Conservation (phyloP, 2,329 filamentous ascomycete species). For the Penicillium sp. region DNA sequence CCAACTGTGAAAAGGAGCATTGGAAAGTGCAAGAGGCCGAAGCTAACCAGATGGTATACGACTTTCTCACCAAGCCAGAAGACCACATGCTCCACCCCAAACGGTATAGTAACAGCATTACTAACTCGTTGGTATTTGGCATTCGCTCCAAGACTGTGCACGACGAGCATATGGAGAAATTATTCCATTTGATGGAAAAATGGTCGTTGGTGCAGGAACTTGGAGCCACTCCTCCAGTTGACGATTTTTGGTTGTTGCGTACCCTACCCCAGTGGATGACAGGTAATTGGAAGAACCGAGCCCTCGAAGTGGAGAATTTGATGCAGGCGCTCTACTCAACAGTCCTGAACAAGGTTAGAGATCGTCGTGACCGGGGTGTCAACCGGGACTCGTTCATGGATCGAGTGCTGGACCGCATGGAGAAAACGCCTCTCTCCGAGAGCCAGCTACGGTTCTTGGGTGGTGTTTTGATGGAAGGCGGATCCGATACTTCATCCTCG, state of each 20-base stretch:
- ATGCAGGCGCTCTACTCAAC: neutral
- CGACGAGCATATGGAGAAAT: neutral
- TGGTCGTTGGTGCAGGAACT: slow-evolving; percentile 2
- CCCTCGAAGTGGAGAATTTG: neutral
- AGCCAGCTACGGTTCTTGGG: neutral
- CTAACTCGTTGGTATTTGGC: slow-evolving; percentile 21
- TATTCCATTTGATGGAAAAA: slow-evolving; percentile 4
- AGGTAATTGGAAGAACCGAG: neutral
- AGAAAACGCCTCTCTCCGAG: neutral
- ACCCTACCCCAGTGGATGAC: neutral
- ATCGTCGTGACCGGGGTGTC: neutral
- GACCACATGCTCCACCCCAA: slow-evolving; percentile 52
- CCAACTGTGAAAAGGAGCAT: slow-evolving; percentile 48
- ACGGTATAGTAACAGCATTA: slow-evolving; percentile 54
- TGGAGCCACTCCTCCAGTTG: slow-evolving; percentile 5
- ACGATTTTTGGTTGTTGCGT: neutral
- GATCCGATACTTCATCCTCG: neutral
- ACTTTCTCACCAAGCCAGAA: slow-evolving; percentile 45
- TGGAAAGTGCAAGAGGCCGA: slow-evolving; percentile 51
- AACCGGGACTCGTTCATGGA: neutral
- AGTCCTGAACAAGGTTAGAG: neutral
- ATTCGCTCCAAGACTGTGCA: neutral
- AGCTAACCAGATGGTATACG: slow-evolving; percentile 49
- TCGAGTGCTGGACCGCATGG: neutral
- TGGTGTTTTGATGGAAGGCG: slow-evolving; percentile 1